Conservation (phyloP, 148 eudicot species). For the Silene latifolia region DNA sequence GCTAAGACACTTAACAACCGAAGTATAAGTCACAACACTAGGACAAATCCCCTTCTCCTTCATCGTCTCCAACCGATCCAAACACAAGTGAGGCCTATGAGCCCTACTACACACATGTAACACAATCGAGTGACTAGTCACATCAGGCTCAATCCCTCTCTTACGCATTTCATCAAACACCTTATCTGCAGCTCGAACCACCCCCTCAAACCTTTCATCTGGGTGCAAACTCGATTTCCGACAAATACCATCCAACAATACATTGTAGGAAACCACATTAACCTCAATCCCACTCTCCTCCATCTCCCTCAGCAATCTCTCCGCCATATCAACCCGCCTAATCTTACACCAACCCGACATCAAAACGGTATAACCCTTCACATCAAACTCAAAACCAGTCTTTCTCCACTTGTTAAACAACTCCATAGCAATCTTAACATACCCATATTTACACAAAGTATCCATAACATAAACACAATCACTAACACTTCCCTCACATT, state of each 20-base stretch:
- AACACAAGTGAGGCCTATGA: slow-evolving; percentile 63
- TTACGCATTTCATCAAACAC: slow-evolving; percentile 78
- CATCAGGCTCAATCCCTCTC: slow-evolving; percentile 88
- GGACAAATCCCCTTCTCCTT: slow-evolving; percentile 69
- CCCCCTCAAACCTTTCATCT: slow-evolving; percentile 67
- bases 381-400: slow-evolving; percentile 37
- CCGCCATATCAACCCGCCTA: slow-evolving; percentile 56
- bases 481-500: slow-evolving; percentile 12
- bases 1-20: slow-evolving; percentile 88
- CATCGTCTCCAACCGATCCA: slow-evolving; percentile 71
- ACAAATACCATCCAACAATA: slow-evolving; percentile 80
- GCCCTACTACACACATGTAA: slow-evolving; percentile 93
- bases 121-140: slow-evolving; percentile 80
- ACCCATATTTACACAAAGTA: slow-evolving; percentile 83
- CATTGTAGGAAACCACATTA: slow-evolving; percentile 78
- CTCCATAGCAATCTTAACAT: slow-evolving; percentile 71
- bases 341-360: slow-evolving; percentile 87
- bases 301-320: slow-evolving; percentile 75
- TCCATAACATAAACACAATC: slow-evolving; percentile 59
- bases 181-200: slow-evolving; percentile 60
- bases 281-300: slow-evolving; percentile 61
- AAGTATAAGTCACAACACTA: slow-evolving; percentile 73
- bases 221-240: slow-evolving; percentile 84
- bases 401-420: slow-evolving; percentile 54
- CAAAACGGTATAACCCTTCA: slow-evolving; percentile 66